Base-by-base conservation (phyloP, 164 flowering plant species). In the Dillenia turbinata region DNA sequence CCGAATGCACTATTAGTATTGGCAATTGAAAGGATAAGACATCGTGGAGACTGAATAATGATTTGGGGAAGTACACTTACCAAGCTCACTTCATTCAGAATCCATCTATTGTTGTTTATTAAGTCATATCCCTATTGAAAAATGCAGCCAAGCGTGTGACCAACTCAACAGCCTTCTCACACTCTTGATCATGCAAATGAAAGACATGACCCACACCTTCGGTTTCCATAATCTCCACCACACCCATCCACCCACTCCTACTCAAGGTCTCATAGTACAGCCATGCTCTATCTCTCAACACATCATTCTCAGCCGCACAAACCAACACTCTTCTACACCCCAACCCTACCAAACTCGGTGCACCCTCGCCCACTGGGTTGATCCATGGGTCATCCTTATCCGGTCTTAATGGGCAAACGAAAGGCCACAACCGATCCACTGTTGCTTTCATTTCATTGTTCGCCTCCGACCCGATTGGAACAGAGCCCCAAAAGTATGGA, bases 401-500 rank as follows among this genome's bases (percentile, higher is more conserved):
- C 1, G 33, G 15, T 1, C 62, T 10, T 12, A 47, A 9, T 0
- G 72, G 63, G 16, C 48, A 57, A 49, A 52, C 44, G 15, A 9
- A 1, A 47, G 14, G 5, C 63, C 67, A 69, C 1, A 47, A 8
- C 43, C 47, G 44, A 5, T 52, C 69, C 33, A 22, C 57, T 10
- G 1, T 9, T 8, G 8, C 43, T 54, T 15, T 58, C 15, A 7
- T 10, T 48, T 44, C 40, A n/a, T 26, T 49, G 1, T 1, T 3
- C 9, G 15, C 40, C 56, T 63, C 72, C 1, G 19, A 16, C 10
- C 48, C 61, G 14, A 63, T 16, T 9, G 49, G 54, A 44, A 49
- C 53, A n/a, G 44, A 44, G 10, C 71, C 67, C 60, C 48, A 53
- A 43, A 71, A 71, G 64, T 58, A 71, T 8, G 75, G 75, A 17